Conservation (phyloP, 2,329 filamentous ascomycete species). For the Monilinia laxa region DNA sequence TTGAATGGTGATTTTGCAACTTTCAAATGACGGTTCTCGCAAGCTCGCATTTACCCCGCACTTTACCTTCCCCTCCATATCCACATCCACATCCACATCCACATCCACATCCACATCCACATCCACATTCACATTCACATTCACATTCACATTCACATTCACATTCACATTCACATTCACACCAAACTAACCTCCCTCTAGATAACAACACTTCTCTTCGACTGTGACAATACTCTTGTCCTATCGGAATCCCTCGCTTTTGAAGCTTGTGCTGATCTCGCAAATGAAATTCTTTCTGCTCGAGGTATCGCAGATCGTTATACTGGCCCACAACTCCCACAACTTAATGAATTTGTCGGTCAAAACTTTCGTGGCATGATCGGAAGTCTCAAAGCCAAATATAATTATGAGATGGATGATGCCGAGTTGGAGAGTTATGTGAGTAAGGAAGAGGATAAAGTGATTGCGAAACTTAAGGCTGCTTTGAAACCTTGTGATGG, state of each 20-base stretch:
- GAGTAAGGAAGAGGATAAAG: constrained; percentile 73
- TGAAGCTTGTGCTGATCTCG: constrained; percentile 83
- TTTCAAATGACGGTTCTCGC: not conserved
- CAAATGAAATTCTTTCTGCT: constrained; percentile 78
- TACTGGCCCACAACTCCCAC: constrained; percentile 73
- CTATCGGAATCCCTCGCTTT: constrained; percentile 89
- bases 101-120: too few species aligned
- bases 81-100: too few species aligned
- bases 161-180: too few species aligned
- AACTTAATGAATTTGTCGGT: constrained; percentile 85
- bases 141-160: not conserved
- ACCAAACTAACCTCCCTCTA: constrained; percentile 35
- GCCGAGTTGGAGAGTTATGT: constrained; percentile 75
- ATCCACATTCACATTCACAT: not conserved
- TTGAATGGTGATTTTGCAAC: too few species aligned
- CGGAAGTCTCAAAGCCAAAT: constrained; percentile 69
- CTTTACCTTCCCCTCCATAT: not conserved
- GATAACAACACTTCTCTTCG: constrained; percentile 73
- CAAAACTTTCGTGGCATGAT: constrained; percentile 96
- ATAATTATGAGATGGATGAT: constrained; percentile 66
- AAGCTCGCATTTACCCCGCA: constrained; percentile 21
- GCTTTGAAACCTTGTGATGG: constrained; percentile 67
- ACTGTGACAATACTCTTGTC: constrained; percentile 89
- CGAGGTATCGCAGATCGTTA: constrained; percentile 66
- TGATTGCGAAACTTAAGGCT: constrained; percentile 75